Base-by-base conservation (phyloP, 1,284 basidiomycete genomes). In the Trichosporon asahii region DNA sequence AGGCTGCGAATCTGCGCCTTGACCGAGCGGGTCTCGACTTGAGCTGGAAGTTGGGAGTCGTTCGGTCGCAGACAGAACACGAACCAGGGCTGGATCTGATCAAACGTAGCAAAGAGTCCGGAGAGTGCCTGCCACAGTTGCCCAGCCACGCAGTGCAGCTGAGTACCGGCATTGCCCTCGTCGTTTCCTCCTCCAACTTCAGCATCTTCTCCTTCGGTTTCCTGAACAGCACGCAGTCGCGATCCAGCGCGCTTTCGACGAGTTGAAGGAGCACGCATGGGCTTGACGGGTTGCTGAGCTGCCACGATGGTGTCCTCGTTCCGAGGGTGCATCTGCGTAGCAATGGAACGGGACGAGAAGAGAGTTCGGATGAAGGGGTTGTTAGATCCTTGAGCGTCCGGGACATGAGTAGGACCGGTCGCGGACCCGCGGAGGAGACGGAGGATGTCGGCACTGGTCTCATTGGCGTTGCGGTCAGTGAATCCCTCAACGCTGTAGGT, bases 261-360 rank as follows among this genome's bases (percentile, higher is more conserved):
- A 0, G 90, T 95, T 0, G 94, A 97, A 0, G 94, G 96, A 0
- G 92, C 89, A 14, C 95, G 89, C 89, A 96, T 93, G 0, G 94
- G 95, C 80, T 93, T 94, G 73, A 96, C 90, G 8, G 90, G 90
- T 81, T 98, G 94, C 79, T 95, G 94, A 0, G 94, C 94, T 0
- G 93, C 89, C 31, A 98, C 93, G 72, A 98, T 95, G 0, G 95
- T 97, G 66, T 95, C 93, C 76, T 98, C 93, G 77, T 94, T 91
- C 70, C 91, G 87, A 0, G 95, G 94, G 79, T 98, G 95, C 0
- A 90, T 90, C 79, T 95, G 91, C 0, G 93, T 96, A 1, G 91
- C 90, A 75, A 98, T 93, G 2, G 92, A 91, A 77, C 92, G 92
- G 57, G 87, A 89, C 0, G 90, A 91, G 85, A 98, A 99, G 31